Base-by-base conservation (phyloP, 495 filamentous ascomycete genomes). In the Aspergillus avenaceus region DNA sequence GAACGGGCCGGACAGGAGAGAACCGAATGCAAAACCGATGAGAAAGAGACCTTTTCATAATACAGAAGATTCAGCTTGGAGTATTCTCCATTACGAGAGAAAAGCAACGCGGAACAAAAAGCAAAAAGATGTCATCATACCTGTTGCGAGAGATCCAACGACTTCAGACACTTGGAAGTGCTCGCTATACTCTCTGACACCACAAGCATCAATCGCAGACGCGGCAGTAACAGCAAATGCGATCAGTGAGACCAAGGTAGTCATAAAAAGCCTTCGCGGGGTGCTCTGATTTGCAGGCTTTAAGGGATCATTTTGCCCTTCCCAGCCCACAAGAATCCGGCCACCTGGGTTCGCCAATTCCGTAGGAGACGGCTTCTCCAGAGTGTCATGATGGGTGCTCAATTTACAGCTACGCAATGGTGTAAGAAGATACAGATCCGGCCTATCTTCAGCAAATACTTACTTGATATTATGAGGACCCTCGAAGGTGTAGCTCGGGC, bases 281-380 rank as follows among this genome's bases (percentile, higher is more conserved):
- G 62, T 59, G 13, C 64, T 62, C 71, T 72, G 81, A 54, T 81
- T 82, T 28, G 77, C 76, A 14, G 80, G 81, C 49, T 82, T 79
- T 38, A 75, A 60, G 1, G 72, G 63, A 50, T 82, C 78, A 40
- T 77, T 61, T 23, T 71, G 70, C 5, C 70, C 64, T 24, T 79
- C 74, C 62, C 73, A 84, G 23, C 38, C 45, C 4, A 57, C 54
- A 28, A 57, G 16, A 25, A 57, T 53, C 6, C 48, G 1, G 23
- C 9, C 29, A 26, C 37, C 19, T 11, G 23, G 22, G 37, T 25
- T 5, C 14, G 13, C n/a, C 12, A 8, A 18, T 2, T n/a, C 8
- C 6, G 26, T n/a, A 12, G 47, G 18, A 3, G 32, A 19, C 9
- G 21, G 25, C 4, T 55, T 55, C 16, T 50, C 41, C 21, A 16